Evolutionary conservation across 2,329 filamentous ascomycete genomes (phyloP).

Genomic region (Hypomyces perniciosus): DNA sequence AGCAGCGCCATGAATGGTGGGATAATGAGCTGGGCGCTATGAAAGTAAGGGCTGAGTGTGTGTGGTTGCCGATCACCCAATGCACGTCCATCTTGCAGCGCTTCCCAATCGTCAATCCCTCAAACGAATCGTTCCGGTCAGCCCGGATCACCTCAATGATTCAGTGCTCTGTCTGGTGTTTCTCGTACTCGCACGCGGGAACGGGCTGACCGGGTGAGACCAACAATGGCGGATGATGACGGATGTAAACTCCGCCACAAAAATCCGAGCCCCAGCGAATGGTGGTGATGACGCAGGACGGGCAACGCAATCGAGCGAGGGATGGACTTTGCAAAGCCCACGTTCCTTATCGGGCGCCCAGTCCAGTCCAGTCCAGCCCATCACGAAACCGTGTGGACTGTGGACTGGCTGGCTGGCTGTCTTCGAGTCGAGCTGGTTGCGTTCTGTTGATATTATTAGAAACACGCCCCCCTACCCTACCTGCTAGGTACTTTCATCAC

Average conservation of each 20-base stretch:
- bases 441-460: background rate
- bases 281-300: no score
- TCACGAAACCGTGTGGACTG: background rate
- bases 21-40: conserved; percentile 5
- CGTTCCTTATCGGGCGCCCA: background rate
- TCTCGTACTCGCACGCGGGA: no score
- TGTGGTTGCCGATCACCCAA: conserved; percentile 9
- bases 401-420: no score
- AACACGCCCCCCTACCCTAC: conserved; percentile 4
- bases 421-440: background rate
- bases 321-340: no score
- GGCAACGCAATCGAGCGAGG: no score
- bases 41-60: background rate
- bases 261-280: no score
- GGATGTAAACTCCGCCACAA: background rate
- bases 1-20: conserved; percentile 7
- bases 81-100: background rate
- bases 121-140: conserved; percentile 2
- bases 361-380: conserved; percentile 1
- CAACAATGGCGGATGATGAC: conserved; percentile 7
- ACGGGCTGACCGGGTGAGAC: conserved; percentile 1
- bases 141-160: conserved; percentile 6
- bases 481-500: conserved; percentile 2
- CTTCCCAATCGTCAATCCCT: conserved; percentile 1
- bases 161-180: background rate